These are phyloP conservation scores for Trichosporon asahii DNA, from an alignment of 1,284 basidiomycete species.

Conservation along the genomic window DNA sequence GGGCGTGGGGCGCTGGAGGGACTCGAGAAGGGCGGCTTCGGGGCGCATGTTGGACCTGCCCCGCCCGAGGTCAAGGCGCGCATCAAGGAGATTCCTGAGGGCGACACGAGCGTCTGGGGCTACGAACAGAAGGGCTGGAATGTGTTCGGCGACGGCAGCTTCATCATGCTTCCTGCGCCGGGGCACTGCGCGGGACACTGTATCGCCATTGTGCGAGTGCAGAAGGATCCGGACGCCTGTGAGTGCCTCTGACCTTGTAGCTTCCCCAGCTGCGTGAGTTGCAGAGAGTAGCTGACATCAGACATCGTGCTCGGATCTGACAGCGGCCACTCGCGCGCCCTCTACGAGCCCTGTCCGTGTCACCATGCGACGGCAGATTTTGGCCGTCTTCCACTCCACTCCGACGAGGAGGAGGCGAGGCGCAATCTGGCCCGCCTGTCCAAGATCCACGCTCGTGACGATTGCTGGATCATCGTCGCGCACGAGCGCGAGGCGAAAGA, in stretches of 20 bases:
- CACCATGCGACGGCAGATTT: neutral
- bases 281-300: neutral
- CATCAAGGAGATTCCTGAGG: constrained; percentile 11
- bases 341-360: constrained; percentile 17
- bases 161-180: constrained; percentile 10
- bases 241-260: neutral
- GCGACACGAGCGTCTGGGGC: neutral
- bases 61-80: neutral
- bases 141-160: constrained; percentile 16
- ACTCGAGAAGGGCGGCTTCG: neutral
- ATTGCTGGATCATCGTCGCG: constrained; percentile 13
- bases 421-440: constrained; percentile 5
- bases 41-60: neutral
- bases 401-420: neutral
- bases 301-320: constrained; percentile 17
- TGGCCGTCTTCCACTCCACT: constrained; percentile 7
- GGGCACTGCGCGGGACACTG: constrained; percentile 16
- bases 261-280: neutral
- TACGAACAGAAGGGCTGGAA: constrained; percentile 9
- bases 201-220: constrained; percentile 9
- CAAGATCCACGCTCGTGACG: constrained; percentile 10
- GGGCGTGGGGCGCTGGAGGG: neutral
- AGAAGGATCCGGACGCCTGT: constrained; percentile 8
- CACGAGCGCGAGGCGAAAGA: constrained; percentile 12
- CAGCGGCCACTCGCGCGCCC: constrained; percentile 10